A percentile compares a stretch with the other conserved stretches of the same genome.
Conservation (phyloP, 169 alveolate species). For the Theileria orientalis region DNA sequence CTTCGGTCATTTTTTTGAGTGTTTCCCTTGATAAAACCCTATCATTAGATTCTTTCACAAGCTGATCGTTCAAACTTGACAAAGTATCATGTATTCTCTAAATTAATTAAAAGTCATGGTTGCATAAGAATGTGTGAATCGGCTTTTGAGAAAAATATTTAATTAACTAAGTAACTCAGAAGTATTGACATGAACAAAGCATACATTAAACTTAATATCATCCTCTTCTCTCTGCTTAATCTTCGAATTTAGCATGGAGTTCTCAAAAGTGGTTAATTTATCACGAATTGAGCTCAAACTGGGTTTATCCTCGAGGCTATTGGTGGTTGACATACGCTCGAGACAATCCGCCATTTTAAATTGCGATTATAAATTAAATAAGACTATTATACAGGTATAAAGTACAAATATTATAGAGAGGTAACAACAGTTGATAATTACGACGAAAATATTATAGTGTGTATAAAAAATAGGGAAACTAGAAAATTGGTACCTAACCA, state of each 20-base stretch:
- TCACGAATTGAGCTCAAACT: constrained; percentile 26
- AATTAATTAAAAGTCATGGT: too few relatives aligned
- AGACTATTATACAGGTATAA: too few relatives aligned
- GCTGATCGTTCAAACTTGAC: constrained; percentile 21
- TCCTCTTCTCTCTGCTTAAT: constrained; percentile 48
- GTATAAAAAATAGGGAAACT: too few relatives aligned
- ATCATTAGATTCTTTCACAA: constrained; percentile 35
- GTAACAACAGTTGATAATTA: too few relatives aligned
- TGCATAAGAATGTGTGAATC: too few relatives aligned
- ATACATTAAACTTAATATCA: constrained; percentile 47
- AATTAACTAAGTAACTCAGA: too few relatives aligned
- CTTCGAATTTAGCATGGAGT: constrained; percentile 36
- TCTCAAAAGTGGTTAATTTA: constrained; percentile 39
- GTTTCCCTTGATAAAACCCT: constrained; percentile 34
- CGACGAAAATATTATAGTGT: too few relatives aligned
- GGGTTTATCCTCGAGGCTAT: constrained; percentile 9
- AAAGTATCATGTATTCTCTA: constrained; percentile 38
- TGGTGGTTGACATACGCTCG: constrained; percentile 1
- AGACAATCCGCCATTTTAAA: constrained; percentile 5
- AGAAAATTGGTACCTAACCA: too few relatives aligned
- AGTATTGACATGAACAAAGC: not conserved
- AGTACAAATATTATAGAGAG: too few relatives aligned
- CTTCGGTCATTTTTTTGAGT: constrained; percentile 41
- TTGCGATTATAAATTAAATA: too few relatives aligned
- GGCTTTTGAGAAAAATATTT: too few relatives aligned